Evolutionary conservation across 2,329 filamentous ascomycete species (phyloP), one percentile per base, ranked within the genome.

Genomic region (Beauveria sp.): DNA sequence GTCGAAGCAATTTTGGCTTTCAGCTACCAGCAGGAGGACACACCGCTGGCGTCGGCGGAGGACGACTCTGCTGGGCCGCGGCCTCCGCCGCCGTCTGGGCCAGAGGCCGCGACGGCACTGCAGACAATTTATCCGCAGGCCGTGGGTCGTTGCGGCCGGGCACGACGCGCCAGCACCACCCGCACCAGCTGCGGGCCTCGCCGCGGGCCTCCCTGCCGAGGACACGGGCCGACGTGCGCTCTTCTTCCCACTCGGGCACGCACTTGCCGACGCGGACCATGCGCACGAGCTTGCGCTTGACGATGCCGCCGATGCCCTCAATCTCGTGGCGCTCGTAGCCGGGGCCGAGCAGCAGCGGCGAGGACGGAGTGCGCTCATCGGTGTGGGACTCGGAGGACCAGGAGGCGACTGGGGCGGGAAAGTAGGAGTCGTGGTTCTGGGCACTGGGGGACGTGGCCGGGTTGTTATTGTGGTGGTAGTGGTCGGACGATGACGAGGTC

Each of bases 241-340:
- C 91, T 70, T 93, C 91, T 65, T 90, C 89, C 76, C 87, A 92
- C 71, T 96, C 91, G 64, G 89, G 88, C 14, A 97, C 93, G 64
- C 88, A 91, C 5, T 88, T 89, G 1, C 93, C 93, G 0, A 97
- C 86, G 63, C 82, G 83, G 6, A 96, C 85, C 77, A 91, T 87
- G 68, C 88, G 87, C 68, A 95, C 90, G n/a, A 89, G 81, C 75
- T 93, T 96, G 64, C 88, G 89, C 79, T 96, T 96, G 58, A 97
- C 85, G 16, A 89, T 83, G 0, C 93, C 93, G 12, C 93, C 93
- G 50, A 97, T 90, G 2, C 93, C 93, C 69, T 96, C 91, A 63
- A 97, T 90, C 74, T 97, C 93, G 70, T 96, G 92, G 47, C 90
- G 82, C 61, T 86, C 82, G 70, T 96, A 97, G 3, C 92, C 92